Base-by-base conservation (phyloP, 2,329 filamentous ascomycete species). In the Colletotrichum orchidophilum region DNA sequence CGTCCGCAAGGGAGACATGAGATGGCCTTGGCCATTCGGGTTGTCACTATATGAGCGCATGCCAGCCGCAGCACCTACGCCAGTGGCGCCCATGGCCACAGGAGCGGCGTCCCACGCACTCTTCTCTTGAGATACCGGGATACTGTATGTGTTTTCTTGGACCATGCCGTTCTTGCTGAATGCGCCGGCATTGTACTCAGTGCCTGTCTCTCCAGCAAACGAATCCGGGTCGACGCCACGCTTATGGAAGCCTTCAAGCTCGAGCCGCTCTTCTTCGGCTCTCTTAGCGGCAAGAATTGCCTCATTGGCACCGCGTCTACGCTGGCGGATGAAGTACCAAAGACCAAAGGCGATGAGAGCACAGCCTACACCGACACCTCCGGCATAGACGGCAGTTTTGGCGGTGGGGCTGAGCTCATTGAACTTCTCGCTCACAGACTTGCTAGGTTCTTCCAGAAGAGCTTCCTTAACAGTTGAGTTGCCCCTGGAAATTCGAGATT, bases 261-360 rank as follows among this genome's bases (percentile, higher is more conserved):
- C 88, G 3, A 84, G 72, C 49, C 84, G 85, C 74, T 90, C 87
- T 9, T 83, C 78, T 59, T 86, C 81, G 33, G 82, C 80, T 63
- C 81, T 81, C 66, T 84, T 80, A 39, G 82, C 82, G 18, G 85
- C 86, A 9, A 82, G 67, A 46, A 81, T 81, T 46, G 88, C 87
- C 77, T 91, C 89, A 26, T 75, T 77, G 24, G 83, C 82, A 13
- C 90, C 90, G 0, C 80, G 80, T 52, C 85, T 83, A 46, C 89
- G 85, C 78, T 91, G 87, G 52, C 83, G 83, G 76, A 89, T 80
- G 80, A 86, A 90, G 81, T 87, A 88, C 76, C 87, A 86, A 24
- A 85, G 76, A 7, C 85, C 80, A 0, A 80, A 79, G 31, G 77
- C 80, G 18, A 87, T 29, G 0, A 87, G 75, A 6, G 85, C 71